phyloP scores from a whole-genome alignment of 371 early-diverging fungal species.

The Mucor lusitanicus region DNA sequence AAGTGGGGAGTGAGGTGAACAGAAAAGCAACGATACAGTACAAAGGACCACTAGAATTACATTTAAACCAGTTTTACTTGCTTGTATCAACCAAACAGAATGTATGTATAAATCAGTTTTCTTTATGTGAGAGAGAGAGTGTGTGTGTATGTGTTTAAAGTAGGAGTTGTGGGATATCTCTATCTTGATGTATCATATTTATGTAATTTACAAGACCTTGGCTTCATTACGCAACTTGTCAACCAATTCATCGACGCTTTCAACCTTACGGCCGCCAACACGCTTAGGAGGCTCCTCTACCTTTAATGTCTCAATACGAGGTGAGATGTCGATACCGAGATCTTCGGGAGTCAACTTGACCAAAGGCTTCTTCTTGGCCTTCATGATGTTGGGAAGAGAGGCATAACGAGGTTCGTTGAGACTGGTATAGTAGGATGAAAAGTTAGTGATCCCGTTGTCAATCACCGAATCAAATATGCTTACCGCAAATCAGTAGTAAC shows the following conservation, averaged over 20 bases:
- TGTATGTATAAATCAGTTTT: background rate
- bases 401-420: conserved; percentile 97
- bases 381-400: conserved; percentile 95
- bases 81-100: background rate
- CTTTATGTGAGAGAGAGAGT: background rate
- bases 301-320: conserved; percentile 83
- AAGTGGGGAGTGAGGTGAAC: background rate
- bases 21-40: background rate
- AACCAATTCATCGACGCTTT: conserved; percentile 90
- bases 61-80: background rate
- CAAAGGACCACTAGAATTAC: background rate
- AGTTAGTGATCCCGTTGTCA: background rate
- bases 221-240: conserved; percentile 82
- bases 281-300: conserved; percentile 95
- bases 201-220: conserved; percentile 46
- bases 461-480: background rate
- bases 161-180: conserved; percentile 2
- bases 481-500: conserved; percentile 97
- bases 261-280: conserved; percentile 92
- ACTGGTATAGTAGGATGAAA: conserved; percentile 31
- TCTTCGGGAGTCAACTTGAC: conserved; percentile 78
- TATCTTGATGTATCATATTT: background rate
- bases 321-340: conserved; percentile 84
- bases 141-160: background rate
- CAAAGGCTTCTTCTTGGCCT: conserved; percentile 99